These are phyloP conservation scores for Rubia tinctorum DNA, from an alignment of 305 asterid species.

Conservation along the genomic window DNA sequence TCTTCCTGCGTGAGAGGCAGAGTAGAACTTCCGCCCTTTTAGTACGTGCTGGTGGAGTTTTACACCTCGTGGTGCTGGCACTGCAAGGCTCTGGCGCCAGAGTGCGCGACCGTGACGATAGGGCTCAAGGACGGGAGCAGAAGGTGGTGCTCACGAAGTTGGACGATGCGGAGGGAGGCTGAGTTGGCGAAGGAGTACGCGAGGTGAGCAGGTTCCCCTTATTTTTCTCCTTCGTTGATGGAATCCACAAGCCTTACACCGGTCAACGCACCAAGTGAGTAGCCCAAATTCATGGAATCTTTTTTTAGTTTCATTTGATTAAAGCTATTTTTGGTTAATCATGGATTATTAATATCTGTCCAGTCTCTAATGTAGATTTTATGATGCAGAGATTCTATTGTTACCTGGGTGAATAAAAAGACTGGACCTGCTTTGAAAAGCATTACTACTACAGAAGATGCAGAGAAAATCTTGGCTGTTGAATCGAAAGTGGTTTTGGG, in stretches of 20 bases:
- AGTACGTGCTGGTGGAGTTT: slow-evolving; percentile 85
- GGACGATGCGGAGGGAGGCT: slow-evolving; percentile 75
- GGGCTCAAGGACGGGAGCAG: slow-evolving; percentile 65
- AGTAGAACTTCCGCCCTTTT: too few species aligned
- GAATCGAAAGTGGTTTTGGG: slow-evolving; percentile 64
- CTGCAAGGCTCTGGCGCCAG: slow-evolving; percentile 86
- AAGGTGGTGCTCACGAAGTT: slow-evolving; percentile 70
- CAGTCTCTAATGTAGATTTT: neutral
- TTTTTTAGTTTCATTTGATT: neutral
- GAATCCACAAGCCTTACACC: slow-evolving; percentile 63
- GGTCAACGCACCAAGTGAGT: slow-evolving; percentile 79
- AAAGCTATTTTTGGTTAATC: neutral
- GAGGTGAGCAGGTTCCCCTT: slow-evolving; percentile 83
- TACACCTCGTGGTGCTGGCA: slow-evolving; percentile 98
- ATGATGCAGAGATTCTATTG: slow-evolving; percentile 53
- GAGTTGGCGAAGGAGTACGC: slow-evolving; percentile 77
- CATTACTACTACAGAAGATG: slow-evolving; percentile 70
- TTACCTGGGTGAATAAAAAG: slow-evolving; percentile 89
- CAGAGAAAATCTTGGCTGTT: slow-evolving; percentile 56
- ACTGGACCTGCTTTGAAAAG: slow-evolving; percentile 60
- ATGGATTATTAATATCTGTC: neutral
- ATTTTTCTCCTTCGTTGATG: slow-evolving; percentile 68
- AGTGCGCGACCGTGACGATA: slow-evolving; percentile 82
- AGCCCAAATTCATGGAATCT: neutral
- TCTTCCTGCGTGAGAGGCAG: too few species aligned